Conservation (phyloP, 1,284 basidiomycete species). For the Kwoniella shivajii region DNA sequence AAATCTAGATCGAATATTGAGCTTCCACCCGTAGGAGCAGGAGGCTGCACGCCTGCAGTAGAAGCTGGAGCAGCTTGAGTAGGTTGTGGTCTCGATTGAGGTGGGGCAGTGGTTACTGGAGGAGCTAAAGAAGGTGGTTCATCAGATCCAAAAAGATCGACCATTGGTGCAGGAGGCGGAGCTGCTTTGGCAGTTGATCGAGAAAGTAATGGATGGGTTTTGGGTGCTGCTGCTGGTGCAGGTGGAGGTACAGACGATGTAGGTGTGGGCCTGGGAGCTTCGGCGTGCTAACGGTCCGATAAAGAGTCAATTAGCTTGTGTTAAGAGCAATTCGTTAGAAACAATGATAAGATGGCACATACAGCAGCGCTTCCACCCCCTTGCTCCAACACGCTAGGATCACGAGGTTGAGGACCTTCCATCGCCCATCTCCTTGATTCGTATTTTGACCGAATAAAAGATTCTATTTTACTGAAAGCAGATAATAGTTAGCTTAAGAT, state of each 20-base stretch:
- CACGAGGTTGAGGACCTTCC: conserved; percentile 77
- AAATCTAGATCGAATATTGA: conserved; percentile 56
- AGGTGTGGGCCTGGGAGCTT: conserved; percentile 23
- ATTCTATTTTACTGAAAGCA: conserved; percentile 87
- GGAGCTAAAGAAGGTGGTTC: conserved; percentile 19
- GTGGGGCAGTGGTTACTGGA: conserved; percentile 16
- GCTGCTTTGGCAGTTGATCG: conserved; percentile 26
- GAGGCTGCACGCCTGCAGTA: conserved; percentile 7
- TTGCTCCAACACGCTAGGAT: conserved; percentile 77
- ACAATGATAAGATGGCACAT: neutral
- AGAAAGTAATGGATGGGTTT: conserved; percentile 46
- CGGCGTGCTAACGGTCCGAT: conserved; percentile 1
- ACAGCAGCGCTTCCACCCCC: conserved; percentile 31
- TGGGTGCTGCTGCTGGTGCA: conserved; percentile 24
- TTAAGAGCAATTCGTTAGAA: neutral
- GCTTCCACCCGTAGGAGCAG: conserved; percentile 25
- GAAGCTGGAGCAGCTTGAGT: conserved; percentile 22
- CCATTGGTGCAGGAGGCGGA: conserved; percentile 27
- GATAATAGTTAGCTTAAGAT: conserved; percentile 56
- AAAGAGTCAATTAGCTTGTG: too few relatives aligned
- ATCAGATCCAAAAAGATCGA: conserved; percentile 45
- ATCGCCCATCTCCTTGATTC: conserved; percentile 90
- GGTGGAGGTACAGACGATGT: conserved; percentile 30
- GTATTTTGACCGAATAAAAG: conserved; percentile 96
- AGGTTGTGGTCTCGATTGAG: conserved; percentile 11